These are phyloP conservation scores for Fomes fomentarius DNA, from an alignment of 1,284 basidiomycete species.

Conservation along the genomic window DNA sequence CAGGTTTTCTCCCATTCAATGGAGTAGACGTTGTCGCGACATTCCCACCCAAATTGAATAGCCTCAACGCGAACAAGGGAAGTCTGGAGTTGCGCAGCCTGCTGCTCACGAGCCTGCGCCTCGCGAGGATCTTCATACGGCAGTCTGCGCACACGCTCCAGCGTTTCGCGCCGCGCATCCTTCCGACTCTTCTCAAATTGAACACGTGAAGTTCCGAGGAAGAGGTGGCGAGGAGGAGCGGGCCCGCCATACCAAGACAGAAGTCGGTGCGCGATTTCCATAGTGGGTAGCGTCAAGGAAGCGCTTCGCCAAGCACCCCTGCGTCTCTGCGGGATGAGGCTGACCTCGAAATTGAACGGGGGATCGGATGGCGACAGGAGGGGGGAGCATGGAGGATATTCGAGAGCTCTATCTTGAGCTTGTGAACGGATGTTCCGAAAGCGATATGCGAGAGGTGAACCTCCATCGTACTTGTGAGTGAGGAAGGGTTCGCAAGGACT, in stretches of 20 bases:
- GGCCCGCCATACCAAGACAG: slow-evolving; percentile 45
- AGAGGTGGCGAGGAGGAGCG: slow-evolving; percentile 24
- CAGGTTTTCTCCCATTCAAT: slow-evolving; percentile 53
- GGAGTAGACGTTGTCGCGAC: slow-evolving; percentile 56
- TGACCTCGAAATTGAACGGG: slow-evolving; percentile 54
- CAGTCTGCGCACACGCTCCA: slow-evolving; percentile 44
- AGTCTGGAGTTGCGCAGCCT: slow-evolving; percentile 32
- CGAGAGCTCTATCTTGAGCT: slow-evolving; percentile 45
- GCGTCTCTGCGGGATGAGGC: slow-evolving; percentile 22
- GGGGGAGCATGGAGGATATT: slow-evolving; percentile 45
- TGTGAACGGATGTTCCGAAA: slow-evolving; percentile 34
- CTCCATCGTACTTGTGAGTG: not conserved
- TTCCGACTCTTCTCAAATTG: slow-evolving; percentile 42
- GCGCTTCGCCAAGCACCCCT: slow-evolving; percentile 44
- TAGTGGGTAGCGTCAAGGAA: slow-evolving; percentile 50
- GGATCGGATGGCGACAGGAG: slow-evolving; percentile 37
- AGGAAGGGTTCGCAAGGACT: not conserved
- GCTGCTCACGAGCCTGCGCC: slow-evolving; percentile 32
- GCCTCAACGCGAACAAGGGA: slow-evolving; percentile 35
- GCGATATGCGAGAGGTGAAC: slow-evolving; percentile 33
- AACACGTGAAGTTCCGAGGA: slow-evolving; percentile 37
- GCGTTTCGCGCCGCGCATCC: slow-evolving; percentile 35
- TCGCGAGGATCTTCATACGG: slow-evolving; percentile 51
- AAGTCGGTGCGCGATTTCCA: slow-evolving; percentile 44
- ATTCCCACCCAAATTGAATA: slow-evolving; percentile 58